phyloP scores from a whole-genome alignment of 2,329 filamentous ascomycete genomes.

The Fusarium brevicatenulatum region DNA sequence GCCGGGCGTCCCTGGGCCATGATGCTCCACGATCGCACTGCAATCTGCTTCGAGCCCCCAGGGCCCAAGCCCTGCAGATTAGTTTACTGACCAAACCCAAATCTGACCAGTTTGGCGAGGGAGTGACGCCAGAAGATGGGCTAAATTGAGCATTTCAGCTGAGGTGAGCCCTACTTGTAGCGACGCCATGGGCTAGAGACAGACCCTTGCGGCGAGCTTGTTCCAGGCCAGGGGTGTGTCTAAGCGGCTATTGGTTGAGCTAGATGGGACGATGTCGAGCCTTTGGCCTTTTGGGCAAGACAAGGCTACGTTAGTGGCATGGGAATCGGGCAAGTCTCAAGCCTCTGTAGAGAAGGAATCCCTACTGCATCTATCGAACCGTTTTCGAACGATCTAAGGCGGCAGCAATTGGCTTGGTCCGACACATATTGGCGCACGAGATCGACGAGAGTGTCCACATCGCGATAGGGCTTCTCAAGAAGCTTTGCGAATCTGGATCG shows the following conservation, averaged over 20 bases:
- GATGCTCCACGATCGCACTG: constrained; percentile 46
- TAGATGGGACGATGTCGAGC: constrained; percentile 27
- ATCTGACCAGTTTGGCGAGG: constrained; percentile 35
- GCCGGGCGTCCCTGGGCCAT: constrained; percentile 35
- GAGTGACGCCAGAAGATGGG: constrained; percentile 42
- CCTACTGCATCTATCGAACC: constrained; percentile 30
- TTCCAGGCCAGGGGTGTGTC: constrained; percentile 41
- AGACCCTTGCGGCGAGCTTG: constrained; percentile 44
- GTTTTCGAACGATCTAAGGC: constrained; percentile 26
- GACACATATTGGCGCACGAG: constrained; percentile 11
- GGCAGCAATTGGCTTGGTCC: constrained; percentile 17
- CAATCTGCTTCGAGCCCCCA: constrained; percentile 41
- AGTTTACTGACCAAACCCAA: constrained; percentile 33
- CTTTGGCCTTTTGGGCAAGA: constrained; percentile 24
- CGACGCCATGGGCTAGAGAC: constrained; percentile 41
- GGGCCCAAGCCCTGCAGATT: constrained; percentile 29
- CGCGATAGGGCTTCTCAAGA: constrained; percentile 21
- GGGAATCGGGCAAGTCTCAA: constrained; percentile 14
- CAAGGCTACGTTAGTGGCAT: constrained; percentile 27
- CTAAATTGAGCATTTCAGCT: constrained; percentile 50
- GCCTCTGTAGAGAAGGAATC: constrained; percentile 29
- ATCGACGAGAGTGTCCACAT: constrained; percentile 25
- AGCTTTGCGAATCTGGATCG: background rate
- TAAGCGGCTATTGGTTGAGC: constrained; percentile 42
- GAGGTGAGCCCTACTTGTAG: constrained; percentile 51